A percentile compares a stretch with the other conserved stretches of the same genome.
Evolutionary conservation across 2,329 filamentous ascomycete genomes (phyloP).

Genomic region (Epicoccum sorghinum): DNA sequence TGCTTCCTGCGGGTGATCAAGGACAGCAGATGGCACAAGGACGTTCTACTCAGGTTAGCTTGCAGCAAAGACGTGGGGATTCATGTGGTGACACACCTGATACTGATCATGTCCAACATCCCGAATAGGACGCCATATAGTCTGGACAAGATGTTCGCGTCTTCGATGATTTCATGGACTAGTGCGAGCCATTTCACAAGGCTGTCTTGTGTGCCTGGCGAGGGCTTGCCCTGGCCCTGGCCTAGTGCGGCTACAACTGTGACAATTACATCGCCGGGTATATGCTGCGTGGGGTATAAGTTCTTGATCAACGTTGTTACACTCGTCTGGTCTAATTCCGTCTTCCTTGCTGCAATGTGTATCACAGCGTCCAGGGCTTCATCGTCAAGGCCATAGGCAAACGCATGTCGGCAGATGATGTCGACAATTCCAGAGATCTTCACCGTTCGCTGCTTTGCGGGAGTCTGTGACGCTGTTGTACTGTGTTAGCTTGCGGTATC

Average conservation of each 20-base stretch:
- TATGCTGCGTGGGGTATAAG: conserved; percentile 72
- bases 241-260: conserved; percentile 76
- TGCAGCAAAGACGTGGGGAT: not conserved
- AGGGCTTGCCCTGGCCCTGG: conserved; percentile 76
- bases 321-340: conserved; percentile 76
- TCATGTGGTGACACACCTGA: conserved; percentile 58
- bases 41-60: conserved; percentile 45
- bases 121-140: conserved; percentile 81
- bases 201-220: conserved; percentile 70
- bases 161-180: conserved; percentile 73
- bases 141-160: conserved; percentile 67
- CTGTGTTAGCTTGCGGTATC: conserved; percentile 28
- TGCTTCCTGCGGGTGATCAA: conserved; percentile 81
- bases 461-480: conserved; percentile 46
- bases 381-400: conserved; percentile 70
- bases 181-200: conserved; percentile 80
- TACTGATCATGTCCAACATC: conserved; percentile 77
- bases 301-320: conserved; percentile 72
- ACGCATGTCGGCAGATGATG: conserved; percentile 66
- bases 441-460: conserved; percentile 69
- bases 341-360: conserved; percentile 69
- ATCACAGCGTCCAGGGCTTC: conserved; percentile 67
- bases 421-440: conserved; percentile 70
- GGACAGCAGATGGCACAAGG: conserved; percentile 77
- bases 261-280: conserved; percentile 67